Conservation (phyloP, 139 green algal genomes). For the Chlamydomonas sp. region DNA sequence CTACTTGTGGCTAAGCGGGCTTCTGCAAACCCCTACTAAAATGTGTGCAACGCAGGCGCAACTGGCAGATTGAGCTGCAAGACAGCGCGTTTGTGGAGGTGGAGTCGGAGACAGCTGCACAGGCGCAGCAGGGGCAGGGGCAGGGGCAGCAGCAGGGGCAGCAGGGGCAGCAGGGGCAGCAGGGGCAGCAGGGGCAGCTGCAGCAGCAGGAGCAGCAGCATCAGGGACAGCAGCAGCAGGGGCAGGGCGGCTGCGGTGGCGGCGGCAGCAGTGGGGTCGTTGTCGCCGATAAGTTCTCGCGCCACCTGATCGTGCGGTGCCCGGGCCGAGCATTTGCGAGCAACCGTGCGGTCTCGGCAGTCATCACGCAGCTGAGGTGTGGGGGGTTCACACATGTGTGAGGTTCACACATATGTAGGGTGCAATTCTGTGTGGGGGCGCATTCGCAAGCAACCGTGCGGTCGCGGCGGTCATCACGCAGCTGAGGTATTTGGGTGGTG, state of each 20-base stretch:
- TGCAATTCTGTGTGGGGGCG: too few species aligned
- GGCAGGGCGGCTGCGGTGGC: too few species aligned
- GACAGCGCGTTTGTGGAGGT: too few species aligned
- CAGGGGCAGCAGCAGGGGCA: too few species aligned
- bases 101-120: not conserved
- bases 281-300: conserved; percentile 60
- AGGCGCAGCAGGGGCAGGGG: too few species aligned
- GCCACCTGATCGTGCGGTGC: conserved; percentile 69
- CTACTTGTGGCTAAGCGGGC: too few species aligned
- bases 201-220: not conserved
- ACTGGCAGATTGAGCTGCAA: too few species aligned
- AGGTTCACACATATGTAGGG: too few species aligned
- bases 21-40: too few species aligned
- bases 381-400: too few species aligned
- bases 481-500: too few species aligned
- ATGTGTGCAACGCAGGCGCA: too few species aligned
- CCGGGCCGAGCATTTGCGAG: conserved; percentile 49
- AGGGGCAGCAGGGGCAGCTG: not conserved
- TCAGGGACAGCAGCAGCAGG: not conserved
- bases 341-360: conserved; percentile 35
- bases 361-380: conserved; percentile 17
- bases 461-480: conserved; percentile 24
- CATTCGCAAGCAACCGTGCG: conserved; percentile 50
- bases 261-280: not conserved
- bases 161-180: not conserved